phyloP scores from a whole-genome alignment of 1,284 basidiomycete species.

The Trichosporon faecale region DNA sequence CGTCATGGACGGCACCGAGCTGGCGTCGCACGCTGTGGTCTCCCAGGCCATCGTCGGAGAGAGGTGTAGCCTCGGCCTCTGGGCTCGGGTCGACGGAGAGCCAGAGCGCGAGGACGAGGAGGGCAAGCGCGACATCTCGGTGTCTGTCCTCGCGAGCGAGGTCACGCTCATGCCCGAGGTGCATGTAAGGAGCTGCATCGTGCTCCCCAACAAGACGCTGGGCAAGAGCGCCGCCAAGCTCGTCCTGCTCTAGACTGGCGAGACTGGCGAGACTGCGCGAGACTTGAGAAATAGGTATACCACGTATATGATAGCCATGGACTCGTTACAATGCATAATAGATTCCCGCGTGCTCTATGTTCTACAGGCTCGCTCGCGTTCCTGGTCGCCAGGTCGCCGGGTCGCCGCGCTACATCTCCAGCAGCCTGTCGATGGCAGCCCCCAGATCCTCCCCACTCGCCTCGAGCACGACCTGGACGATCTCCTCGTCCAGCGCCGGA shows the following conservation, averaged over 20 bases:
- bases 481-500: conserved; percentile 71
- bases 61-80: conserved; percentile 52
- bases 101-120: conserved; percentile 50
- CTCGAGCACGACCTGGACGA: conserved; percentile 80
- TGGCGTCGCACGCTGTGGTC: conserved; percentile 55
- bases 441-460: conserved; percentile 84
- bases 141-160: conserved; percentile 54
- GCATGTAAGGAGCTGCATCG: conserved; percentile 53
- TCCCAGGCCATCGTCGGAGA: conserved; percentile 54
- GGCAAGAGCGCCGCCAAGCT: conserved; percentile 11
- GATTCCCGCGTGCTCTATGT: neutral
- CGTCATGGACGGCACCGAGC: conserved; percentile 52
- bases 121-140: conserved; percentile 49
- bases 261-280: neutral
- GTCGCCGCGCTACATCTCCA: conserved; percentile 23
- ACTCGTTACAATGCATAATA: neutral
- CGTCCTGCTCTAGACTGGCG: neutral
- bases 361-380: no score
- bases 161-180: conserved; percentile 53
- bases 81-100: conserved; percentile 56
- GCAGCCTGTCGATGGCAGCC: conserved; percentile 68
- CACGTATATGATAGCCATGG: neutral
- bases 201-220: conserved; percentile 51
- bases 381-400: no score
- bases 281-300: neutral